Conservation (phyloP, 2,329 filamentous ascomycete species). For the Xylaria sp. region DNA sequence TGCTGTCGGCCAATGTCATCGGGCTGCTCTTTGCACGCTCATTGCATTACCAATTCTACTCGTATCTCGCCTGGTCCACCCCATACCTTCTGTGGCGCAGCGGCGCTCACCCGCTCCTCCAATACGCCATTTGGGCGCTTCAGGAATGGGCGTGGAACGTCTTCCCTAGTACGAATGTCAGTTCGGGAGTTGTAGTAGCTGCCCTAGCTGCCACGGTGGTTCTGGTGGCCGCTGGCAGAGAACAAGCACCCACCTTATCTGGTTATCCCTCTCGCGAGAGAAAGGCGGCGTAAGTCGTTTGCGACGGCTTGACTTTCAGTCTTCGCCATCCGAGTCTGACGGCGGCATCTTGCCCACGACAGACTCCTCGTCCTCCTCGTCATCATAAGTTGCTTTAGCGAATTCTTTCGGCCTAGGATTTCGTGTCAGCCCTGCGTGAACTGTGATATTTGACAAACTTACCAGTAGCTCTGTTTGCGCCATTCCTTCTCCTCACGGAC, state of each 20-base stretch:
- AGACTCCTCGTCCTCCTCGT: conserved; percentile 75
- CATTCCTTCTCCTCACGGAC: conserved; percentile 91
- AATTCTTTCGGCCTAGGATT: conserved; percentile 80
- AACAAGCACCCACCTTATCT: conserved; percentile 35
- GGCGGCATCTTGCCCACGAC: conserved; percentile 87
- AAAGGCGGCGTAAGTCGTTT: conserved; percentile 39
- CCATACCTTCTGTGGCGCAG: conserved; percentile 88
- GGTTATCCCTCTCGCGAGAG: conserved; percentile 34
- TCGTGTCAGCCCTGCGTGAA: conserved; percentile 23
- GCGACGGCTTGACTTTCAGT: conserved; percentile 35
- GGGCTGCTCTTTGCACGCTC: conserved; percentile 88
- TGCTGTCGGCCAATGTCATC: conserved; percentile 79
- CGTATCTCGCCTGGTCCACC: conserved; percentile 88
- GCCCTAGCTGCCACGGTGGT: conserved; percentile 74
- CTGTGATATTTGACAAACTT: conserved; percentile 41
- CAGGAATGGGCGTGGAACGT: conserved; percentile 97
- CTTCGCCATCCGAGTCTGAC: conserved; percentile 79
- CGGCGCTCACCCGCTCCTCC: conserved; percentile 72
- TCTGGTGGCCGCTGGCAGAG: conserved; percentile 59
- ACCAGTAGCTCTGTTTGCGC: conserved; percentile 93
- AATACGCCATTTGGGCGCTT: conserved; percentile 75
- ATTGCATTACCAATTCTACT: conserved; percentile 95
- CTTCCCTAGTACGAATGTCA: conserved; percentile 77
- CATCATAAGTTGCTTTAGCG: conserved; percentile 68
- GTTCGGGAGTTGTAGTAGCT: conserved; percentile 72